Evolutionary conservation across 805 yeast genomes (phyloP), one percentile per base, ranked within the genome.

Genomic region (Suhomyces pyralidae): DNA sequence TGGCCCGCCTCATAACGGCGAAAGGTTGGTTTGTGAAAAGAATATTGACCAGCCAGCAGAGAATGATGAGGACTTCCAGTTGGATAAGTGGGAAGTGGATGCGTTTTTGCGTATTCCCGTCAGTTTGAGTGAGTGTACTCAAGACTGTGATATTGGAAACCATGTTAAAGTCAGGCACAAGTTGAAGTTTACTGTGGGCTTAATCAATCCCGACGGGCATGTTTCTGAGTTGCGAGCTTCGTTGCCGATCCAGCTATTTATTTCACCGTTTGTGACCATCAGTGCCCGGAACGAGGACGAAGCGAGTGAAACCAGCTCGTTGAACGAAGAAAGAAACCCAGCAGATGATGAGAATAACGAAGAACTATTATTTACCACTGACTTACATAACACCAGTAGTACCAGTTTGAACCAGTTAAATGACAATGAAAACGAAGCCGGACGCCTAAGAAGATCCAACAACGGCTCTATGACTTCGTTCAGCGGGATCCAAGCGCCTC

Each of bases 181-280:
- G 70, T 70, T 94, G 52, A 87, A 90, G 62, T 89, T 92, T 65
- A 84, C 82, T 8, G 82, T 94, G 53, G 86, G 90, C 1, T 76
- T 94, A 57, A 69, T 83, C 40, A 93, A 94, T 64, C 87, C 96
- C 0, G 97, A 91, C 67, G 97, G 97, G 2, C 98, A 93, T 64
- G 84, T 86, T 2, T 90, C 97, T 0, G 97, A 92, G 67, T 75
- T 93, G 48, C 77, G 98, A 30, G 97, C 97, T 0, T 86, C 97
- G 0, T 74, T 93, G 56, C 98, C 98, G 0, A 77, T 93, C 3
- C 81, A 79, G 26, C 67, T 90, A 32, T 89, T 86, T 67, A 85
- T 90, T 24, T 78, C 83, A 5, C 97, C 98, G 6, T 88, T 88
- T 66, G 88, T 94, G 5, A 81, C 93, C 0, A 76, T 93, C 15